Evolutionary conservation across 345 rosid genomes (phyloP).

Genomic region (Bretschneidera sinensis): DNA sequence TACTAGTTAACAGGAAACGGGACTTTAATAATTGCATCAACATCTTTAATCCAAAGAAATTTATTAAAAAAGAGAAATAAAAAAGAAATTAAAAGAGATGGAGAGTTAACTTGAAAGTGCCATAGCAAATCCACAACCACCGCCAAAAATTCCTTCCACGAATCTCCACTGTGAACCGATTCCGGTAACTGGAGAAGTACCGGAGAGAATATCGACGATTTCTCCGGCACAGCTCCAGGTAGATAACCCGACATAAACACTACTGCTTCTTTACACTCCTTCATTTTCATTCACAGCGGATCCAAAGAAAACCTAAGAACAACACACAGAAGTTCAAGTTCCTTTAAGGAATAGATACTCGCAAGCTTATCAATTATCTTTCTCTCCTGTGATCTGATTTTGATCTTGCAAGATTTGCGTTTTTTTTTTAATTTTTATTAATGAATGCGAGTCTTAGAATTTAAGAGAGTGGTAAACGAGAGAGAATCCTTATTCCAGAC

Average conservation of each 20-base stretch:
- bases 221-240: slow-evolving; percentile 60
- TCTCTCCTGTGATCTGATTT: too few species aligned
- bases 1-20: neutral
- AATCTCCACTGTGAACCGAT: slow-evolving; percentile 28
- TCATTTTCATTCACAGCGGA: slow-evolving; percentile 31
- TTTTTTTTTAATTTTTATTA: neutral
- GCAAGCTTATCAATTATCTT: neutral
- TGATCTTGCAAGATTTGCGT: neutral
- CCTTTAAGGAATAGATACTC: slow-evolving; percentile 5
- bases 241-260: slow-evolving; percentile 78
- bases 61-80: neutral
- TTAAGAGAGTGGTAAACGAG: neutral
- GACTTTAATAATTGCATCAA: neutral
- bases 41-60: neutral
- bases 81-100: neutral
- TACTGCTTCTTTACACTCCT: slow-evolving; percentile 24
- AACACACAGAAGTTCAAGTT: too few species aligned
- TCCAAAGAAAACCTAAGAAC: neutral
- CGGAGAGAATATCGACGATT: slow-evolving; percentile 58
- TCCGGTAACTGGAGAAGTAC: slow-evolving; percentile 27
- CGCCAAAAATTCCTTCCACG: slow-evolving; percentile 76
- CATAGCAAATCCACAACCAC: slow-evolving; percentile 88
- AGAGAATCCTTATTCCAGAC: neutral
- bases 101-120: slow-evolving; percentile 63
- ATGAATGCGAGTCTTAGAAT: neutral